A percentile compares a stretch with the other conserved stretches of the same genome.
Evolutionary conservation across 495 filamentous ascomycete species (phyloP).

Genomic region (Delitschia confertaspora): DNA sequence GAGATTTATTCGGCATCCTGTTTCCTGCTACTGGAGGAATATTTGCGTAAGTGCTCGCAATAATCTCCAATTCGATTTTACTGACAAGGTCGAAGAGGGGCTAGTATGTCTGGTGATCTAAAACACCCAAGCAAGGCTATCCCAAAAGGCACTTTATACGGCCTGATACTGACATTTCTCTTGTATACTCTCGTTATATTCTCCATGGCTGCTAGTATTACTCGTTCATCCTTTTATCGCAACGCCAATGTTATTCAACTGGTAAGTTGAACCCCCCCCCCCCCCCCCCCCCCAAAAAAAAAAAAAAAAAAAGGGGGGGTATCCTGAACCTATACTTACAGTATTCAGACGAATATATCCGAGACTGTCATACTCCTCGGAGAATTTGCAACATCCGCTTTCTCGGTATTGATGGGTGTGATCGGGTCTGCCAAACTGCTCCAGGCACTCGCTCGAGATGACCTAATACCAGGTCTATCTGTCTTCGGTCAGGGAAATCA

Average conservation of each 20-base stretch:
- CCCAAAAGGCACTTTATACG: constrained; percentile 70
- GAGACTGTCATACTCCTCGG: constrained; percentile 65
- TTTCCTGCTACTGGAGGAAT: constrained; percentile 78
- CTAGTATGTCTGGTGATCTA: constrained; percentile 83
- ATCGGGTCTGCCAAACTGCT: constrained; percentile 83
- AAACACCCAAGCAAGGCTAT: constrained; percentile 78
- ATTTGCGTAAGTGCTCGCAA: constrained; percentile 45
- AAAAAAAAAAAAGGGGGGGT: too few species aligned
- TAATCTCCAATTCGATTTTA: not conserved
- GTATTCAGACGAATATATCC: constrained; percentile 54
- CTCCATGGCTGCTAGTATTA: constrained; percentile 70
- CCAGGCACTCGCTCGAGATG: constrained; percentile 74
- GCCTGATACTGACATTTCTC: constrained; percentile 65
- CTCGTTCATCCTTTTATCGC: constrained; percentile 61
- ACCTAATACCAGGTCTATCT: constrained; percentile 64
- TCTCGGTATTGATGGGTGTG: constrained; percentile 79
- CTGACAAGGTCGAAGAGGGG: constrained; percentile 44
- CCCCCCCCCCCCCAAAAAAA: not conserved
- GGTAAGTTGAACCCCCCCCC: constrained; percentile 33
- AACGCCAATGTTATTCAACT: constrained; percentile 74
- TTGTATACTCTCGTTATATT: constrained; percentile 69
- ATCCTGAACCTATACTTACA: constrained; percentile 4
- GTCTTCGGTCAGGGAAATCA: constrained; percentile 69
- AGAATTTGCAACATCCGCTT: constrained; percentile 74
- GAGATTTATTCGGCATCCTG: constrained; percentile 77